Base-by-base conservation (phyloP, 768 basidiomycete genomes). In the Daedaleopsis sinensis region DNA sequence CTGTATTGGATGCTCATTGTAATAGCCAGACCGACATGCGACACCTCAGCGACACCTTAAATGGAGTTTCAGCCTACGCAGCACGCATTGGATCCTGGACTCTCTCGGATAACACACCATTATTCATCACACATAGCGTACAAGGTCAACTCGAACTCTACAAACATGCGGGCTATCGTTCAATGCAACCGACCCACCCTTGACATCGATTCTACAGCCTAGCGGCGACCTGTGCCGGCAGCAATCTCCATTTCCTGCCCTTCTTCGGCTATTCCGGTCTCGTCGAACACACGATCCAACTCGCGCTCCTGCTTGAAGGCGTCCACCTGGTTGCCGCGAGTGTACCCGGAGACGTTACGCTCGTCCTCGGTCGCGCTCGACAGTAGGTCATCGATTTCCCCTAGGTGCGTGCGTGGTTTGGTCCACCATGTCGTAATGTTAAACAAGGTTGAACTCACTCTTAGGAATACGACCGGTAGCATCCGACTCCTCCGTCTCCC, bases 241-340 rank as follows among this genome's bases (percentile, higher is more conserved):
- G 63, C 58, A 23, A 69, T 69, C 54, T 65, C 63, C 8, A 68
- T 59, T 21, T 69, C 68, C 55, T 67, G 65, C 6, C 67, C 58
- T 11, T 54, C 68, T 13, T 49, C 53, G 36, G 38, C 23, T 32
- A 67, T 24, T 9, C 66, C 65, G 10, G 36, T 39, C 47, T 69
- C 62, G 13, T 65, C 63, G 35, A 68, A 27, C 37, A 50, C 42
- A 8, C 52, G 59, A 54, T 71, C 73, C 13, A 71, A 3, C 9
- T 59, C 69, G 51, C 60, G 64, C 57, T 71, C 68, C 61, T 71
- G 67, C 48, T 66, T 67, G 65, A 52, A 68, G 11, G 68, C 67
- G 36, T 71, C 69, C n/a, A 62, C 58, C 57, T 58, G 67, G 10
- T 58, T 62, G 1, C 70, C 70, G 24, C 70, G 71, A n/a, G 70